phyloP scores from a whole-genome alignment of 2,329 filamentous ascomycete species.

The Sarocladium oryzae region DNA sequence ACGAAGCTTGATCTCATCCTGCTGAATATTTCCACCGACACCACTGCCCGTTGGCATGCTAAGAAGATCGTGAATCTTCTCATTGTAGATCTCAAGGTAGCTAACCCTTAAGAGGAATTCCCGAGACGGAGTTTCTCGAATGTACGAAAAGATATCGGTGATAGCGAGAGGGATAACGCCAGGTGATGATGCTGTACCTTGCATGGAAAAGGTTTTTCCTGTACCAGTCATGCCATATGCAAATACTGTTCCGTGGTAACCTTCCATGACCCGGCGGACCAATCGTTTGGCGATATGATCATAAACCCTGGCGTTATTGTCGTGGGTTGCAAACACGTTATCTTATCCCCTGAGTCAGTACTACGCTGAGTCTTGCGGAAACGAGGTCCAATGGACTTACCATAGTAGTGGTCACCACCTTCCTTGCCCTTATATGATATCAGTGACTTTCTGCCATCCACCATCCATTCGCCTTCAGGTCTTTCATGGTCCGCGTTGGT shows the following conservation, averaged over 20 bases:
- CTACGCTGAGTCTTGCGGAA: background rate
- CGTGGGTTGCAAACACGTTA: slow-evolving; percentile 91
- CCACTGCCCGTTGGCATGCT: slow-evolving; percentile 61
- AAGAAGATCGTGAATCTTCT: slow-evolving; percentile 90
- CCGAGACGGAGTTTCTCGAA: slow-evolving; percentile 88
- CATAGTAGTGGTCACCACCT: slow-evolving; percentile 87
- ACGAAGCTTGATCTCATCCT: slow-evolving; percentile 94
- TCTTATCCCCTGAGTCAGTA: slow-evolving; percentile 48
- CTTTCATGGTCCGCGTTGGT: slow-evolving; percentile 53
- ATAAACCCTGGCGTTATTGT: slow-evolving; percentile 92
- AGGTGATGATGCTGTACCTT: slow-evolving; percentile 89
- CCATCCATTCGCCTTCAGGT: slow-evolving; percentile 80
- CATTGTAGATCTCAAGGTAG: slow-evolving; percentile 98
- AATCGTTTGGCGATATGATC: slow-evolving; percentile 90
- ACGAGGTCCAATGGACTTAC: slow-evolving; percentile 40
- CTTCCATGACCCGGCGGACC: slow-evolving; percentile 96
- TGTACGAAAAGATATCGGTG: slow-evolving; percentile 98
- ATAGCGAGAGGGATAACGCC: slow-evolving; percentile 96
- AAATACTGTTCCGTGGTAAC: slow-evolving; percentile 96
- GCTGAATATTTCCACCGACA: slow-evolving; percentile 45
- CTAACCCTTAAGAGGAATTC: slow-evolving; percentile 94
- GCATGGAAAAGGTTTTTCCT: slow-evolving; percentile 99
- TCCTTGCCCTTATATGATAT: slow-evolving; percentile 84
- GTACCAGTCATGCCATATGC: slow-evolving; percentile 99
- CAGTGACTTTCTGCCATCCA: slow-evolving; percentile 75